phyloP scores from a whole-genome alignment of 768 basidiomycete genomes.

The Podaxis sp. region DNA sequence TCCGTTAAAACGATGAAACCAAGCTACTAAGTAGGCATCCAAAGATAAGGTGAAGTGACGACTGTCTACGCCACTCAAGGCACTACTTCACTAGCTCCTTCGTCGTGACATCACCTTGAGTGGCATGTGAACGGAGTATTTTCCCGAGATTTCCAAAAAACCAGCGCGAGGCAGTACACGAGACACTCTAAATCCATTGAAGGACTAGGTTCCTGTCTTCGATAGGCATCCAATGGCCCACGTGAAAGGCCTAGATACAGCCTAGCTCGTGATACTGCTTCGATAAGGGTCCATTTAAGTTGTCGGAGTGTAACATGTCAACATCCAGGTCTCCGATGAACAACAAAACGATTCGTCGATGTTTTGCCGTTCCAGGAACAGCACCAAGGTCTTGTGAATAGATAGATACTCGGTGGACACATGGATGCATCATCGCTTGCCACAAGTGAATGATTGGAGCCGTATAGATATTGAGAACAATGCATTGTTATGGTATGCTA shows the following conservation, averaged over 20 bases:
- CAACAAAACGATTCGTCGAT: background rate
- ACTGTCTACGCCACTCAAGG: background rate
- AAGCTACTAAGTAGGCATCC: background rate
- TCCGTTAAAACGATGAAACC: background rate
- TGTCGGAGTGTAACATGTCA: background rate
- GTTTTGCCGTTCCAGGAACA: background rate
- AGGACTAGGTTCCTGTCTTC: background rate
- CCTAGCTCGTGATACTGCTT: background rate
- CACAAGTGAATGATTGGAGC: background rate
- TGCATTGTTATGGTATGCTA: slow-evolving; percentile 7
- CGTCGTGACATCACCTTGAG: background rate
- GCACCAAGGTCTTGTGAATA: background rate
- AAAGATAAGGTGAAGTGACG: background rate
- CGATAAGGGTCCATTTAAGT: background rate
- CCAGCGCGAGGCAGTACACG: background rate
- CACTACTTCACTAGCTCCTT: background rate
- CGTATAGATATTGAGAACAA: background rate
- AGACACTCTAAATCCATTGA: background rate
- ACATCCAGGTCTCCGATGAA: background rate
- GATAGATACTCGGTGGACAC: background rate
- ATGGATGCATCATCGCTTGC: background rate
- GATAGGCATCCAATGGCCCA: slow-evolving; percentile 2
- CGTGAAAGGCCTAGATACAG: background rate
- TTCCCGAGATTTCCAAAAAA: background rate
- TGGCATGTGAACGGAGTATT: background rate